Evolutionary conservation across 108 stramenopile species (phyloP).

Genomic region (Mayamaea pseudoterrestris): DNA sequence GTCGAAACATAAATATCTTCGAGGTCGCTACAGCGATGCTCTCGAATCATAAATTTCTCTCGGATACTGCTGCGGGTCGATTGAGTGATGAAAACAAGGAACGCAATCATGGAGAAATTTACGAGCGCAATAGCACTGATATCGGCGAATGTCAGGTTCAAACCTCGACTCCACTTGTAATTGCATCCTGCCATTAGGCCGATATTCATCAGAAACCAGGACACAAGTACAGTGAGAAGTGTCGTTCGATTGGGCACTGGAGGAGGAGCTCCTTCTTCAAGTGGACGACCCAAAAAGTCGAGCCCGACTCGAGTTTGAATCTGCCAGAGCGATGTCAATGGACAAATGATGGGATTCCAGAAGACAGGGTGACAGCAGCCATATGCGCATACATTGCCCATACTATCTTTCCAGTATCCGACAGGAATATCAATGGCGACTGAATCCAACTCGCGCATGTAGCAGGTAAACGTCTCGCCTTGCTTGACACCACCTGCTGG

Average conservation of each 20-base stretch:
- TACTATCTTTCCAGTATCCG: conserved; percentile 52
- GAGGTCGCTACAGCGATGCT: conserved; percentile 17
- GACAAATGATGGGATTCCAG: conserved; percentile 49
- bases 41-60: conserved; percentile 53
- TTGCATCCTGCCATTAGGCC: conserved; percentile 30
- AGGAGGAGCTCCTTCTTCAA: conserved; percentile 13
- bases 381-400: conserved; percentile 25
- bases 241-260: conserved; percentile 38
- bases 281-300: conserved; percentile 45
- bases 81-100: conserved; percentile 33
- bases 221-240: conserved; percentile 33
- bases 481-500: conserved; percentile 63
- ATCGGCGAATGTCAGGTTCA: conserved; percentile 27
- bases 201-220: conserved; percentile 54
- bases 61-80: conserved; percentile 44
- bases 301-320: conserved; percentile 55
- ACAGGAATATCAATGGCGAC: conserved; percentile 34
- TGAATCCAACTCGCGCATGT: conserved; percentile 42
- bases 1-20: conserved; percentile 44
- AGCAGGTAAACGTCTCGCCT: conserved; percentile 57
- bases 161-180: conserved; percentile 17
- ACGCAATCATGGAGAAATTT: conserved; percentile 32
- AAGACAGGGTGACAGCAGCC: conserved; percentile 51
- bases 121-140: conserved; percentile 25
- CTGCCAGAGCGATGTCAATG: conserved; percentile 56